phyloP scores from a whole-genome alignment of 176 grass and related monocot species.

The Aegilops tauschii region DNA sequence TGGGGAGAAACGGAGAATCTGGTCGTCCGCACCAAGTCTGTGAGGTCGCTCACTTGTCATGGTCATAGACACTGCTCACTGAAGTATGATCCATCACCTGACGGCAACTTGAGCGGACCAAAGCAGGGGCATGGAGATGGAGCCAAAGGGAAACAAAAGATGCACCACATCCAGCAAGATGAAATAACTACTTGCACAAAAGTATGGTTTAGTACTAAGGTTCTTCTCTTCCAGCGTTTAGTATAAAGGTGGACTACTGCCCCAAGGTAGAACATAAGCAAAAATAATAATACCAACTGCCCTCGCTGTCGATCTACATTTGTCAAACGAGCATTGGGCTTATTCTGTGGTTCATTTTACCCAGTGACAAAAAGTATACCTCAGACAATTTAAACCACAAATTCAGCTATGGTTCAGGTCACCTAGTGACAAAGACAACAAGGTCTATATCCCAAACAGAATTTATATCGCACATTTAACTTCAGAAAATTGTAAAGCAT shows the following conservation, averaged over 20 bases:
- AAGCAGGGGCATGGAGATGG: neutral
- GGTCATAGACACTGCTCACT: conserved; percentile 1
- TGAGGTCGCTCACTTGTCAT: conserved; percentile 26
- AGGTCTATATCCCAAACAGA: neutral
- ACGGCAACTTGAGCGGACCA: neutral
- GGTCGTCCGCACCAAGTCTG: neutral
- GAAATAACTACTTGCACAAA: neutral
- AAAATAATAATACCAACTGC: neutral
- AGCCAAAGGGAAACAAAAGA: neutral
- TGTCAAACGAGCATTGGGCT: neutral
- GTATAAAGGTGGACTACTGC: too few species aligned
- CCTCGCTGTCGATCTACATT: neutral
- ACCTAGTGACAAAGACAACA: neutral
- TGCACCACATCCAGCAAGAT: neutral
- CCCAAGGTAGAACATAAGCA: neutral
- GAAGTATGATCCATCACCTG: conserved; percentile 24
- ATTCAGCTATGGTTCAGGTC: neutral
- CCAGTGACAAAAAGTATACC: neutral
- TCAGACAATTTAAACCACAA: neutral
- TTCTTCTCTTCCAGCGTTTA: too few species aligned
- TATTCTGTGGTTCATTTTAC: neutral
- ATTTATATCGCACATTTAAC: too few species aligned
- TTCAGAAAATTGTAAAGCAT: too few species aligned
- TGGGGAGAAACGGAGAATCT: neutral
- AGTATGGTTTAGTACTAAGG: neutral